Conservation (phyloP, 1,284 basidiomycete genomes). For the Bjerkandera adusta region DNA sequence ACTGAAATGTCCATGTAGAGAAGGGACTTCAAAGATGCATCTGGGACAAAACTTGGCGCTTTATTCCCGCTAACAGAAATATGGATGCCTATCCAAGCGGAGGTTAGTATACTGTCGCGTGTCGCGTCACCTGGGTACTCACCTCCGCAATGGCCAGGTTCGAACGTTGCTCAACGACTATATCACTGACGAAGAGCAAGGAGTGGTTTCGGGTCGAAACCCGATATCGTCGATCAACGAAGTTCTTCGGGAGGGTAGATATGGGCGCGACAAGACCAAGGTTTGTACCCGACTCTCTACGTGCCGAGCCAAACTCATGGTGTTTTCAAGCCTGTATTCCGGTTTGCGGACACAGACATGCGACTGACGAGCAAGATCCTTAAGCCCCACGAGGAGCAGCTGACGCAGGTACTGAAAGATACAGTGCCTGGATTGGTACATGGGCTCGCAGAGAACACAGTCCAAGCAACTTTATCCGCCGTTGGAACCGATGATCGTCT, state of each 20-base stretch:
- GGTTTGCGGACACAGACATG: conserved; percentile 84
- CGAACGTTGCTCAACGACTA: conserved; percentile 89
- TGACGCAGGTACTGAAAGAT: conserved; percentile 82
- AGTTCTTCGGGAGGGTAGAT: conserved; percentile 82
- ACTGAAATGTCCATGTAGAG: conserved; percentile 46
- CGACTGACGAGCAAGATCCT: conserved; percentile 72
- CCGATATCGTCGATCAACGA: conserved; percentile 94
- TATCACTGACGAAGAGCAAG: conserved; percentile 85
- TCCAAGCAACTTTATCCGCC: conserved; percentile 59
- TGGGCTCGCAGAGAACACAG: conserved; percentile 56
- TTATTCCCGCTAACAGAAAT: conserved; percentile 85
- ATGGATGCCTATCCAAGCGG: conserved; percentile 90
- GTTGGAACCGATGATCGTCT: conserved; percentile 70
- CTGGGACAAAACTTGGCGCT: conserved; percentile 67
- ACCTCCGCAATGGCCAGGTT: conserved; percentile 53
- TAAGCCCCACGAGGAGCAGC: conserved; percentile 79
- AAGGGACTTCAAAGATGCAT: conserved; percentile 83
- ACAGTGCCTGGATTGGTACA: conserved; percentile 94
- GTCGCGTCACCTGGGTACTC: too few relatives aligned
- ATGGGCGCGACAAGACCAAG: conserved; percentile 76
- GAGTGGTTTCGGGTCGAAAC: conserved; percentile 74
- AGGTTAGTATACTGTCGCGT: too few relatives aligned
- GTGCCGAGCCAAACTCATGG: neutral
- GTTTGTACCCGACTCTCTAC: conserved; percentile 35
- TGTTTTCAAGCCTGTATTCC: conserved; percentile 78